These are phyloP conservation scores for Trichoderma sp. DNA, from an alignment of 2,329 filamentous ascomycete genomes.

Conservation along the genomic window DNA sequence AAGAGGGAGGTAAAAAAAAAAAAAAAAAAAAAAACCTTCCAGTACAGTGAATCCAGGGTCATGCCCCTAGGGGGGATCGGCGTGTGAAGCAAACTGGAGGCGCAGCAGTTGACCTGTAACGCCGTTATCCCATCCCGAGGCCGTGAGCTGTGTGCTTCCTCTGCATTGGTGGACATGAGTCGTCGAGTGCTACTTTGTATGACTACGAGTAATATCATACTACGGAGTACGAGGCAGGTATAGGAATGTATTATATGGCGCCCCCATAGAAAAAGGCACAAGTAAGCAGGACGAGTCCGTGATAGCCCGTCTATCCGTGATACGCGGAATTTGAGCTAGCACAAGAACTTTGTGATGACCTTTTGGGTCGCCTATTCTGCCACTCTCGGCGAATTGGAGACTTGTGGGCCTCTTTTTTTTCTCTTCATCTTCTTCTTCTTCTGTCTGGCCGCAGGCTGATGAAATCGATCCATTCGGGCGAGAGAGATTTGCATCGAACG, in stretches of 20 bases:
- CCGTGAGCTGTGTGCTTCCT: background rate
- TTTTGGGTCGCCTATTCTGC: slow-evolving; percentile 1
- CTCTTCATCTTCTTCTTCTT: no score
- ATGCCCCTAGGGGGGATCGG: background rate
- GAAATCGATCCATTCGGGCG: background rate
- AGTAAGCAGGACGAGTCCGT: background rate
- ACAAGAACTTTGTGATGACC: background rate
- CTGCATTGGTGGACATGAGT: background rate
- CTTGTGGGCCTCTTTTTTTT: background rate
- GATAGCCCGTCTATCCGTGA: background rate
- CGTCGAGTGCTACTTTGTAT: background rate
- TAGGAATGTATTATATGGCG: no score
- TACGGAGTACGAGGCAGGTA: no score
- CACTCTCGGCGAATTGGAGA: slow-evolving; percentile 9
- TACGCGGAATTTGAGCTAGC: background rate
- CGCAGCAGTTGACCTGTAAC: background rate
- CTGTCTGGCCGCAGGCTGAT: background rate
- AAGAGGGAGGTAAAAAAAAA: background rate
- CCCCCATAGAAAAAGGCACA: background rate
- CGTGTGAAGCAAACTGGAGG: background rate
- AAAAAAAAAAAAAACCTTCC: background rate
- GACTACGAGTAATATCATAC: background rate
- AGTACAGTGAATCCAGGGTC: background rate
- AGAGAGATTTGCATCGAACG: slow-evolving; percentile 2
- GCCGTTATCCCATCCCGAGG: background rate